A percentile compares a stretch with the other conserved stretches of the same genome.
These are phyloP conservation scores for Ruellia speciosa DNA, from an alignment of 305 asterid genomes.

Conservation along the genomic window DNA sequence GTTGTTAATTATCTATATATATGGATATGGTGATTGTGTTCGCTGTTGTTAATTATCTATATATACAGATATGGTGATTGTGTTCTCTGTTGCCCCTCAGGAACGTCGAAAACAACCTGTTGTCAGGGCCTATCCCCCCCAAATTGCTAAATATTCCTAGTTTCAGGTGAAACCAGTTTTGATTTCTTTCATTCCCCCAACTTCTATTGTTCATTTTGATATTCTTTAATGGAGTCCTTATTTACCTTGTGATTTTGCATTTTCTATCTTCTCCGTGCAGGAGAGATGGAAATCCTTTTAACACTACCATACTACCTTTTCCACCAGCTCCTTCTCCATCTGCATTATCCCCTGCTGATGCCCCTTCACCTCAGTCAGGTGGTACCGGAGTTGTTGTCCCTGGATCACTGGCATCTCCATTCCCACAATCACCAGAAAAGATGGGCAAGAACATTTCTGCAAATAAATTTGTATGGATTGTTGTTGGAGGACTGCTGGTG, in stretches of 20 bases:
- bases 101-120: conserved; percentile 73
- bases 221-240: too few species aligned
- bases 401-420: conserved; percentile 35
- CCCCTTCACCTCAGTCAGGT: conserved; percentile 39
- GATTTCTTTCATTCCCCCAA: conserved; percentile 1
- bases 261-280: conserved; percentile 32
- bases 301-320: conserved; percentile 66
- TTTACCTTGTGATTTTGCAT: neutral
- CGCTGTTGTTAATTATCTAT: too few species aligned
- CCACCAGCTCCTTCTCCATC: conserved; percentile 57
- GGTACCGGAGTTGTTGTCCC: conserved; percentile 24
- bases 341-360: conserved; percentile 48
- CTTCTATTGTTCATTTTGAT: neutral
- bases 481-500: conserved; percentile 38
- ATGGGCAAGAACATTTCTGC: conserved; percentile 25
- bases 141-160: conserved; percentile 51
- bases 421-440: conserved; percentile 28
- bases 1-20: conserved; percentile 4
- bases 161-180: conserved; percentile 55
- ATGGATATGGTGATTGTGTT: conserved; percentile 7
- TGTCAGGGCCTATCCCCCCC: conserved; percentile 86
- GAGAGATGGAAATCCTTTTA: conserved; percentile 80
- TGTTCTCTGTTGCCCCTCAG: conserved; percentile 31
- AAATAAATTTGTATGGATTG: conserved; percentile 39
- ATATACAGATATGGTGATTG: conserved; percentile 5